Base-by-base conservation (phyloP, 2,329 filamentous ascomycete species). In the Lecanicillium sp. region DNA sequence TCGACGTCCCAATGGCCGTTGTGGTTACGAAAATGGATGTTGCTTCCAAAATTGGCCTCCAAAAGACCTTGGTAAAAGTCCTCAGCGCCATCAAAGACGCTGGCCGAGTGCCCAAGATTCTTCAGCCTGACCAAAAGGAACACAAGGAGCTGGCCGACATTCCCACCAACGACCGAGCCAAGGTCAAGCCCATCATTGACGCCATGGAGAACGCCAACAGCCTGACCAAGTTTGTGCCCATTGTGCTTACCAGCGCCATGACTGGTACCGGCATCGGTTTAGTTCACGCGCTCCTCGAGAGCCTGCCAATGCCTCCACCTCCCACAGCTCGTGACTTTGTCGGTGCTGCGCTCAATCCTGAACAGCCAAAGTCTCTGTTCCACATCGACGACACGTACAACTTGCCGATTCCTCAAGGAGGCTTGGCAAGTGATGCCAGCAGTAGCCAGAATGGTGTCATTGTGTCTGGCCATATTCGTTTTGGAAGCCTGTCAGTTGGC, bases 1-100 rank as follows among this genome's bases (percentile, higher is more conserved):
- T 97, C 15, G 77, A 83, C 17, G 73, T 90, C 9, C 89, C 90
- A 1, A 71, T 96, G 48, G 78, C 86, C 7, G 77, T 98, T 10
- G 77, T 91, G 20, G 85, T 98, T 50, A 97, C 93, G 1, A 98
- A 97, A 62, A 75, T 94, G 52, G 93, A 98, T 57, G 66, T 95
- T 36, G 89, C 90, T 14, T 90, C 84, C 12, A 90, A 84, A 54
- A 65, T 70, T 10, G 82, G 82, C 9, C 64, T 97, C 8, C 80
- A 83, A 48, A 78, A 78, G 43, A 89, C 81, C 1, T 70, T 97
- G 51, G 78, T 77, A 14, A 87, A 83, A 56, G 71, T 95, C 2
- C 70, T 97, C 26, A 85, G 88, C 1, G 76, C 80, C 2, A 72
- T 97, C 42, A 97, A 96, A 67, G 75, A 78, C 14, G 78, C 80